phyloP scores from a whole-genome alignment of 2,329 filamentous ascomycete species.

The Calonectria leucothoes region DNA sequence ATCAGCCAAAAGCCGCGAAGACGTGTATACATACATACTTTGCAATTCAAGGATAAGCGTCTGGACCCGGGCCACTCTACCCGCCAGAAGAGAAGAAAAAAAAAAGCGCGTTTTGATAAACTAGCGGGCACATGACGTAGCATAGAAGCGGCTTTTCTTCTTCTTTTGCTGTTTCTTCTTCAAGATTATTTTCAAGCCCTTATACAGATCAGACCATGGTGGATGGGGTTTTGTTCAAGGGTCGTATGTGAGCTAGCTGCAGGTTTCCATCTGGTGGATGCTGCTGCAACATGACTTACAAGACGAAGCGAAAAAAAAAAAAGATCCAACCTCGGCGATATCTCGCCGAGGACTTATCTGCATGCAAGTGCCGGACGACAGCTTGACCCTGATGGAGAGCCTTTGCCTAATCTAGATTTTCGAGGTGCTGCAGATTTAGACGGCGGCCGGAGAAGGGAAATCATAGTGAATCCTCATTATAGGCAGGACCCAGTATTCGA shows the following conservation, averaged over 20 bases:
- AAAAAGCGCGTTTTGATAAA: neutral
- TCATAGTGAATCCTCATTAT: neutral
- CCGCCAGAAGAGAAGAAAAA: too few species aligned
- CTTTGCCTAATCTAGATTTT: neutral
- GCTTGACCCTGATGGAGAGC: neutral
- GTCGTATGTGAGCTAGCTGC: neutral
- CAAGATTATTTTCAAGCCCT: neutral
- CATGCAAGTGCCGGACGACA: conserved; percentile 17
- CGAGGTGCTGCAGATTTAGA: neutral
- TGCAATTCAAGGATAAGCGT: conserved; percentile 4
- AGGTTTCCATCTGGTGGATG: neutral
- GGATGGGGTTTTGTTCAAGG: neutral
- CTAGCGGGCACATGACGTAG: neutral
- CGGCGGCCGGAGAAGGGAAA: neutral
- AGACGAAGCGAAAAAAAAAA: neutral
- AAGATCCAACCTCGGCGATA: neutral
- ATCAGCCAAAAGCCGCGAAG: conserved; percentile 17
- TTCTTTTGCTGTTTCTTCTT: too few species aligned
- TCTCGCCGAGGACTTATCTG: conserved; percentile 11
- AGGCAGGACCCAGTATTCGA: neutral
- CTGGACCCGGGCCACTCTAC: neutral
- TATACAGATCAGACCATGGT: neutral
- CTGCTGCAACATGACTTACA: neutral
- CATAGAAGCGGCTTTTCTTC: neutral
- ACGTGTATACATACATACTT: conserved; percentile 18